phyloP scores from a whole-genome alignment of 331 rosid genomes.

The Malus hybrid region DNA sequence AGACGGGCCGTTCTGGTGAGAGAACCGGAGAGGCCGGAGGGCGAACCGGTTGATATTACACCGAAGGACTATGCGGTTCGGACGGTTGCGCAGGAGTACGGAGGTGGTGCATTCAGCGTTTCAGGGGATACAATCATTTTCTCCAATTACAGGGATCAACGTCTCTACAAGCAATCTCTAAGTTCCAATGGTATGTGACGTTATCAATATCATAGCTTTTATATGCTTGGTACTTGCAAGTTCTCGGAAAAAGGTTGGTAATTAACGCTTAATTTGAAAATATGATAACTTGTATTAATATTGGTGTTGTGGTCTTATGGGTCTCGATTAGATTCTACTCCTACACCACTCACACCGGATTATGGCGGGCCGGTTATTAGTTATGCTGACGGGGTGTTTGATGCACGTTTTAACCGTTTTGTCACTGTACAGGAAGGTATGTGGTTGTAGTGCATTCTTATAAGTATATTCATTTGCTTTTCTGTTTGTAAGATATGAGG shows the following conservation, averaged over 20 bases:
- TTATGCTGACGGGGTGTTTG: slow-evolving; percentile 83
- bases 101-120: slow-evolving; percentile 79
- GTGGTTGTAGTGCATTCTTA: neutral
- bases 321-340: slow-evolving; percentile 45
- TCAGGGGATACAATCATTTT: slow-evolving; percentile 59
- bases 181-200: slow-evolving; percentile 31
- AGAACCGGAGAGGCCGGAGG: slow-evolving; percentile 52
- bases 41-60: slow-evolving; percentile 64
- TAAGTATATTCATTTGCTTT: neutral
- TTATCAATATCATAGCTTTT: neutral
- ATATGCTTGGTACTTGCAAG: neutral
- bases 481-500: neutral
- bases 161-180: slow-evolving; percentile 65
- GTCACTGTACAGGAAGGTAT: slow-evolving; percentile 77
- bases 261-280: neutral
- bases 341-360: slow-evolving; percentile 67
- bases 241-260: neutral
- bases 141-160: slow-evolving; percentile 78
- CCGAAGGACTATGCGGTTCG: slow-evolving; percentile 81
- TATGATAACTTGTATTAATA: neutral
- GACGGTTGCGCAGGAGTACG: slow-evolving; percentile 86
- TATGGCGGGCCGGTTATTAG: slow-evolving; percentile 60
- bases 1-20: slow-evolving; percentile 81
- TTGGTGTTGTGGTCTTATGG: slow-evolving; percentile 7
- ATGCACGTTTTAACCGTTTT: slow-evolving; percentile 64